A percentile compares a stretch with the other conserved stretches of the same genome.
Evolutionary conservation across 2,329 filamentous ascomycete species (phyloP).

Genomic region (Escovopsis sp.): DNA sequence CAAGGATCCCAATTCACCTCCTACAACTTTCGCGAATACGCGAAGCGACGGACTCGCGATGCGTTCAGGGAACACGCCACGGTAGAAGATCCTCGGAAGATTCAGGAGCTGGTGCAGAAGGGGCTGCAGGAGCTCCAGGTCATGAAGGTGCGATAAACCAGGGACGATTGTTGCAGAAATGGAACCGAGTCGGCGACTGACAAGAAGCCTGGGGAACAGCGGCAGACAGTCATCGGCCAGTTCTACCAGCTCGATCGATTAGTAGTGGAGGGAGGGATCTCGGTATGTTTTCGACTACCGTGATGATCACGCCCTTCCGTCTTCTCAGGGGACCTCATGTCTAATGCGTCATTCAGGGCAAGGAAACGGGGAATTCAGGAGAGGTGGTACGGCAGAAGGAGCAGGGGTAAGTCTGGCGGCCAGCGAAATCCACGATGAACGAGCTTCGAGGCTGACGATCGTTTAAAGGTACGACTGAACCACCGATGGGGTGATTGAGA

Average conservation of each 20-base stretch:
- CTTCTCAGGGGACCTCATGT: neutral
- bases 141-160: conserved; percentile 56
- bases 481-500: neutral
- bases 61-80: conserved; percentile 69
- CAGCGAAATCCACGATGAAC: neutral
- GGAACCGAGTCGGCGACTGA: conserved; percentile 1
- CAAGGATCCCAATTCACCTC: conserved; percentile 75
- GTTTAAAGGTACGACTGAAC: conserved; percentile 3
- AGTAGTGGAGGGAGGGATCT: conserved; percentile 79
- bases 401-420: conserved; percentile 43
- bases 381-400: conserved; percentile 64
- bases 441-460: neutral
- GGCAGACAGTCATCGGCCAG: conserved; percentile 87
- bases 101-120: conserved; percentile 82
- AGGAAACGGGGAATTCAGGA: conserved; percentile 50
- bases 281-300: conserved; percentile 34
- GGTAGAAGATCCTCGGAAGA: conserved; percentile 56
- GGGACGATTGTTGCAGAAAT: neutral
- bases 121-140: conserved; percentile 75
- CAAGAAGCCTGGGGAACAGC: conserved; percentile 32
- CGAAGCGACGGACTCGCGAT: conserved; percentile 76
- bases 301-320: too few relatives aligned
- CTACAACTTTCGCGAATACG: conserved; percentile 98
- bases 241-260: conserved; percentile 87
- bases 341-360: conserved; percentile 35